These are phyloP conservation scores for Francoa sonchifolia DNA, from an alignment of 441 rosid genomes.

Conservation along the genomic window DNA sequence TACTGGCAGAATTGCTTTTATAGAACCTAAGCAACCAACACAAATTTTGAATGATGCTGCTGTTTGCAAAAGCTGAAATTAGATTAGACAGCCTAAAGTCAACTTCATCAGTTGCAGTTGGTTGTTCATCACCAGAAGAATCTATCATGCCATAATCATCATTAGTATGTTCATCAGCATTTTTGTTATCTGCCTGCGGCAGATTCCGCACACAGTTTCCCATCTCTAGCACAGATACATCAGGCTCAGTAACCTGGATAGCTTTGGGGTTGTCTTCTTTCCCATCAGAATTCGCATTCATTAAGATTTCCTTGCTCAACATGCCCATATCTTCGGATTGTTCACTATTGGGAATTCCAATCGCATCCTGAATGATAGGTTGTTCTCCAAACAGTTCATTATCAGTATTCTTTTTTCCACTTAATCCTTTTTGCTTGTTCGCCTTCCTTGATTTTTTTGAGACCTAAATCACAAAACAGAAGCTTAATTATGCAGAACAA, in stretches of 20 bases:
- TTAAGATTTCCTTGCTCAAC: conserved; percentile 20
- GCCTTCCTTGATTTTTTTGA: conserved; percentile 67
- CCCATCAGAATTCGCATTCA: conserved; percentile 23
- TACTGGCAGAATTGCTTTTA: conserved; percentile 53
- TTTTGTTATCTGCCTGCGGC: conserved; percentile 22
- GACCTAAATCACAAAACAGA: conserved; percentile 45
- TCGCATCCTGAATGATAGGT: conserved; percentile 24
- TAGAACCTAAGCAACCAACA: conserved; percentile 93
- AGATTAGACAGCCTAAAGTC: conserved; percentile 76
- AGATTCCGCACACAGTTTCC: conserved; percentile 18
- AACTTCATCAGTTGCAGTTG: conserved; percentile 58
- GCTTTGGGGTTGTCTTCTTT: conserved; percentile 16
- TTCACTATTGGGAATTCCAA: conserved; percentile 22
- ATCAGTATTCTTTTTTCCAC: conserved; percentile 29
- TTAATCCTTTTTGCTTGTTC: conserved; percentile 37
- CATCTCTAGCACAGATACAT: conserved; percentile 22
- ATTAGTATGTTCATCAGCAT: conserved; percentile 26
- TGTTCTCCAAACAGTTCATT: conserved; percentile 27
- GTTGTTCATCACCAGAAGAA: conserved; percentile 66
- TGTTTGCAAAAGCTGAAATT: conserved; percentile 73
- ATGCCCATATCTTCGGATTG: conserved; percentile 15
- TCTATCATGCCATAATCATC: conserved; percentile 39
- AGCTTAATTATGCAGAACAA: not conserved
- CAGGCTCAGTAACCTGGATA: conserved; percentile 25
- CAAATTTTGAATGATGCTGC: conserved; percentile 64